Percentiles rank a stretch among this genome's conserved stretches.
Conservation (phyloP, 2,329 filamentous ascomycete genomes). For the Neocatenulostroma microsporum region DNA sequence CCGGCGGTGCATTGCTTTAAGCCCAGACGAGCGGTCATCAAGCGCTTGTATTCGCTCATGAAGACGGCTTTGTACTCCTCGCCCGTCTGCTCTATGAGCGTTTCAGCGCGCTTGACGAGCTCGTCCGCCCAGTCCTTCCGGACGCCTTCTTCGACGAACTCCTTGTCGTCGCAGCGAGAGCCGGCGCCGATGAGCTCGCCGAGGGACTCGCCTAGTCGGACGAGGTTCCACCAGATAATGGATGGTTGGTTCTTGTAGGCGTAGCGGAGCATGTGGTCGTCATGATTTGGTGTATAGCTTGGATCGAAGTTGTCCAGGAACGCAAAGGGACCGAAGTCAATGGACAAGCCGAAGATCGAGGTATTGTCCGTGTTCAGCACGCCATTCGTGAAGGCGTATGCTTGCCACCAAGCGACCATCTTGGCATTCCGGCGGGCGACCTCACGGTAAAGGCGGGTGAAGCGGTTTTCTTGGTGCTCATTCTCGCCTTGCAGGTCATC, state of each 20-base stretch:
- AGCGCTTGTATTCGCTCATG: slow-evolving; percentile 74
- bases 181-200: slow-evolving; percentile 83
- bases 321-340: slow-evolving; percentile 95
- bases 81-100: slow-evolving; percentile 67
- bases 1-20: slow-evolving; percentile 59
- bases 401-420: slow-evolving; percentile 90
- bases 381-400: slow-evolving; percentile 98
- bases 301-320: slow-evolving; percentile 98
- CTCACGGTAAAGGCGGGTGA: slow-evolving; percentile 77
- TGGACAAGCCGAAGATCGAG: slow-evolving; percentile 75
- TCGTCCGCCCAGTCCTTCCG: slow-evolving; percentile 57
- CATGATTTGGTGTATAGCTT: slow-evolving; percentile 90
- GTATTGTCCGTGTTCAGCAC: slow-evolving; percentile 98
- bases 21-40: slow-evolving; percentile 76
- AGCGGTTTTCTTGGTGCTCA: slow-evolving; percentile 72
- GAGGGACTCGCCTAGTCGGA: slow-evolving; percentile 78
- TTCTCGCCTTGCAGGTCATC: slow-evolving; percentile 59
- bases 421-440: slow-evolving; percentile 76
- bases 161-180: slow-evolving; percentile 58
- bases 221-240: slow-evolving; percentile 98
- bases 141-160: slow-evolving; percentile 67
- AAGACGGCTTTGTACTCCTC: slow-evolving; percentile 88
- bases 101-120: slow-evolving; percentile 74
- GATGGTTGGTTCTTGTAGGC: slow-evolving; percentile 89
- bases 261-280: slow-evolving; percentile 81